Conservation (phyloP, 1,284 basidiomycete genomes). For the Anthracocystis walkeri region DNA sequence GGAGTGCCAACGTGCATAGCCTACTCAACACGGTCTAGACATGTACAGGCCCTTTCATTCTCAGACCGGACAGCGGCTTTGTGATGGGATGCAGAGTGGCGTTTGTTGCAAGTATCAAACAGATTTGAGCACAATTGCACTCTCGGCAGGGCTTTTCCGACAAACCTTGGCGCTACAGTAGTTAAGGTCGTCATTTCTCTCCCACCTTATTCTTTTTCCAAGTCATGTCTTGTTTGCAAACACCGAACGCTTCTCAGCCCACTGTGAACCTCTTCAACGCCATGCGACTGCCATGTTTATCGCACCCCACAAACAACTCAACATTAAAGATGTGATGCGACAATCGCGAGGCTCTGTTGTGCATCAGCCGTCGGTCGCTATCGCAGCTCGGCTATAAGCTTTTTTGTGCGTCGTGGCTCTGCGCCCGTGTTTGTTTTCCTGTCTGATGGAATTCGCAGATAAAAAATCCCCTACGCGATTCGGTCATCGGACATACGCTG, state of each 20-base stretch:
- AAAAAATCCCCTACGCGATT: not conserved
- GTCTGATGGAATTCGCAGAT: not conserved
- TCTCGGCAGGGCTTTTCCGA: not conserved
- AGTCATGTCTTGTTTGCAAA: not conserved
- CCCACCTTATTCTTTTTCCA: not conserved
- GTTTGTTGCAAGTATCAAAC: not conserved
- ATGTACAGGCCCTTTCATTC: no score
- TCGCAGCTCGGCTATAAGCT: conserved; percentile 4
- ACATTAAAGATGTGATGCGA: not conserved
- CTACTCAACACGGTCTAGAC: no score
- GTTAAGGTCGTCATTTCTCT: not conserved
- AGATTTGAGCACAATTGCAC: not conserved
- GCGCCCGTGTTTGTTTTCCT: not conserved
- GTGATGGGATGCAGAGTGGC: no score
- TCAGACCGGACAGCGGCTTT: no score
- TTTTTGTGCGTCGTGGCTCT: not conserved
- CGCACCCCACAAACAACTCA: not conserved
- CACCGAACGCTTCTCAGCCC: not conserved
- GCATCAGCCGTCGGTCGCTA: conserved; percentile 6
- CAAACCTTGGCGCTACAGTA: not conserved
- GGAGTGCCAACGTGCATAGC: no score
- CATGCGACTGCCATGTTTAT: not conserved
- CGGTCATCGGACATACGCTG: conserved; percentile 18
- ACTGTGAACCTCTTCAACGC: not conserved
- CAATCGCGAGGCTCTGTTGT: conserved; percentile 4